phyloP scores from a whole-genome alignment of 2,329 filamentous ascomycete species.

The Fusarium citri region DNA sequence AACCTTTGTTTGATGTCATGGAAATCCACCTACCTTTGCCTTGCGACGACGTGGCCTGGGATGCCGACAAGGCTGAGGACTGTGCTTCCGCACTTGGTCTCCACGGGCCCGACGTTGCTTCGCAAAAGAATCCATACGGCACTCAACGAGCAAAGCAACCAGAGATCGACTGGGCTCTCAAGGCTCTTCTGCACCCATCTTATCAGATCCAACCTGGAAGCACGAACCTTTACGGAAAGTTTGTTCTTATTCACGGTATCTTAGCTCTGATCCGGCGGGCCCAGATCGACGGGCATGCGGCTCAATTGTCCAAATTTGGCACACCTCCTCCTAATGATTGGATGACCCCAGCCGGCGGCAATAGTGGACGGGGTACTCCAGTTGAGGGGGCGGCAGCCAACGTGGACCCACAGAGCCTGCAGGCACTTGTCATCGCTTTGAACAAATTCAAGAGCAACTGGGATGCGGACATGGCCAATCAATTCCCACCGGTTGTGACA shows the following conservation, averaged over 20 bases:
- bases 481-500: slow-evolving; percentile 67
- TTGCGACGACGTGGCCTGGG: slow-evolving; percentile 79
- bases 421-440: slow-evolving; percentile 66
- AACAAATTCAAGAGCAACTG: slow-evolving; percentile 79
- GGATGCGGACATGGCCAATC: slow-evolving; percentile 75
- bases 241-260: slow-evolving; percentile 77
- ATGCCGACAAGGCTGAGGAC: slow-evolving; percentile 67
- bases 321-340: slow-evolving; percentile 72
- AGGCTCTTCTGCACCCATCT: slow-evolving; percentile 68
- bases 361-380: slow-evolving; percentile 60
- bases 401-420: slow-evolving; percentile 60
- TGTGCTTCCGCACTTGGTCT: slow-evolving; percentile 76
- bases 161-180: slow-evolving; percentile 70
- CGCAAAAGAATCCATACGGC: slow-evolving; percentile 68
- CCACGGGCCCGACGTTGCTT: slow-evolving; percentile 66
- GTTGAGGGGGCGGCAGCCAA: slow-evolving; percentile 52
- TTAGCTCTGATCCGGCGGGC: slow-evolving; percentile 68
- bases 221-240: slow-evolving; percentile 80
- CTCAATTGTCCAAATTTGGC: slow-evolving; percentile 55
- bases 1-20: slow-evolving; percentile 70
- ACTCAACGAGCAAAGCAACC: slow-evolving; percentile 73
- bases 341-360: slow-evolving; percentile 58
- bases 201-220: slow-evolving; percentile 71
- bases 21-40: slow-evolving; percentile 77
- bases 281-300: slow-evolving; percentile 55